phyloP scores from a whole-genome alignment of 192 early-diverging fungal species.

The Coemansia umbellata region DNA sequence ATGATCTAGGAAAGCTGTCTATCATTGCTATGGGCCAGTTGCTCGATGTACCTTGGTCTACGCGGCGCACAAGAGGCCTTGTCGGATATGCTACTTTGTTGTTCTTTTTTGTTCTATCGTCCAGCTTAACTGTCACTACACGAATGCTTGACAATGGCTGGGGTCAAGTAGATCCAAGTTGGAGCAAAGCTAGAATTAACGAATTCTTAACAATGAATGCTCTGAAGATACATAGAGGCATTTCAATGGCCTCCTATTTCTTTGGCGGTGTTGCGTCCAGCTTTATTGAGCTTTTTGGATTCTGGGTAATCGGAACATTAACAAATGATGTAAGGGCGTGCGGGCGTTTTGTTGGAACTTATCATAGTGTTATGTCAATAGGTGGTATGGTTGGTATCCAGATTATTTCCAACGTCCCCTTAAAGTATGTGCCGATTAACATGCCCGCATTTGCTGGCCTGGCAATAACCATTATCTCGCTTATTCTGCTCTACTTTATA shows the following conservation, averaged over 20 bases:
- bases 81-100: slow-evolving; percentile 7
- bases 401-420: slow-evolving; percentile 11
- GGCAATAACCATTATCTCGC: slow-evolving; percentile 8
- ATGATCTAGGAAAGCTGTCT: slow-evolving; percentile 31
- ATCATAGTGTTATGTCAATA: slow-evolving; percentile 29
- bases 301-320: slow-evolving; percentile 45
- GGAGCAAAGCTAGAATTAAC: slow-evolving; percentile 1
- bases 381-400: slow-evolving; percentile 29
- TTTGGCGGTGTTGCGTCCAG: slow-evolving; percentile 35
- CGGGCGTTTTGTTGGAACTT: slow-evolving; percentile 39
- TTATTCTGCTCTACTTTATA: slow-evolving; percentile 23
- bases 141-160: slow-evolving; percentile 3
- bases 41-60: slow-evolving; percentile 34
- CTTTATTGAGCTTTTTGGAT: slow-evolving; percentile 41
- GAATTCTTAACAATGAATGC: slow-evolving; percentile 8
- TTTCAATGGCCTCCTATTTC: slow-evolving; percentile 27
- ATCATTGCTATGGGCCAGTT: slow-evolving; percentile 26
- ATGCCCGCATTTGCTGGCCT: slow-evolving; percentile 22
- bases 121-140: slow-evolving; percentile 5
- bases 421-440: slow-evolving; percentile 14
- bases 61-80: slow-evolving; percentile 15
- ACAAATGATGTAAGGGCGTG: slow-evolving; percentile 40
- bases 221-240: slow-evolving; percentile 1
- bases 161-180: slow-evolving; percentile 4
- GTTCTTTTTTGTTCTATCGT: slow-evolving; percentile 9